Percentiles rank a stretch among this genome's conserved stretches.
phyloP scores from a whole-genome alignment of 768 basidiomycete genomes.

The Termitomyces sp. region DNA sequence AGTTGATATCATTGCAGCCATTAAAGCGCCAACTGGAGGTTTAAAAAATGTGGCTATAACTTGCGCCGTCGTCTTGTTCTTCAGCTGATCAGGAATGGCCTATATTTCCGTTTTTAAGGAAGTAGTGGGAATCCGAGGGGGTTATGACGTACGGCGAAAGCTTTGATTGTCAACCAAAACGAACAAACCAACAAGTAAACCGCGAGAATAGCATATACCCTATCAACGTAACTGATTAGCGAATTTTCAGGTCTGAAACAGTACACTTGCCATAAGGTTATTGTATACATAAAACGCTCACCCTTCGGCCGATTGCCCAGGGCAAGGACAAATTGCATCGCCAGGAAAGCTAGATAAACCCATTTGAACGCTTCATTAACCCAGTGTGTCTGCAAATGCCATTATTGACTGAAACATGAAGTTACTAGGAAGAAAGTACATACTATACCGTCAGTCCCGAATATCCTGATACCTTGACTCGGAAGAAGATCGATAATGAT shows the following conservation, averaged over 20 bases:
- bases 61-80: slow-evolving; percentile 39
- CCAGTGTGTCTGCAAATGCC: slow-evolving; percentile 70
- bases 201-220: slow-evolving; percentile 82
- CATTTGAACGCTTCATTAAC: slow-evolving; percentile 79
- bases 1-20: slow-evolving; percentile 85
- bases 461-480: slow-evolving; percentile 45
- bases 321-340: slow-evolving; percentile 62
- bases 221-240: slow-evolving; percentile 18
- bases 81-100: slow-evolving; percentile 49
- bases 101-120: slow-evolving; percentile 15
- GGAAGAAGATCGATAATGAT: slow-evolving; percentile 91
- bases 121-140: neutral
- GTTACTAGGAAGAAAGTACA: slow-evolving; percentile 20
- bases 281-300: slow-evolving; percentile 65
- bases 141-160: slow-evolving; percentile 56
- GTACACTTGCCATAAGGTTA: slow-evolving; percentile 62
- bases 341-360: slow-evolving; percentile 83
- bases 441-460: slow-evolving; percentile 69
- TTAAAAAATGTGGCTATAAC: slow-evolving; percentile 61
- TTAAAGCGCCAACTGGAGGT: slow-evolving; percentile 73
- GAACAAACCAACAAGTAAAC: slow-evolving; percentile 86
- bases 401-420: neutral
- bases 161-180: slow-evolving; percentile 73
- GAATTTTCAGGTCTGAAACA: neutral
- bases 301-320: slow-evolving; percentile 84